phyloP scores from a whole-genome alignment of 1,139 yeast species.

The Yamadazyma sp. region DNA sequence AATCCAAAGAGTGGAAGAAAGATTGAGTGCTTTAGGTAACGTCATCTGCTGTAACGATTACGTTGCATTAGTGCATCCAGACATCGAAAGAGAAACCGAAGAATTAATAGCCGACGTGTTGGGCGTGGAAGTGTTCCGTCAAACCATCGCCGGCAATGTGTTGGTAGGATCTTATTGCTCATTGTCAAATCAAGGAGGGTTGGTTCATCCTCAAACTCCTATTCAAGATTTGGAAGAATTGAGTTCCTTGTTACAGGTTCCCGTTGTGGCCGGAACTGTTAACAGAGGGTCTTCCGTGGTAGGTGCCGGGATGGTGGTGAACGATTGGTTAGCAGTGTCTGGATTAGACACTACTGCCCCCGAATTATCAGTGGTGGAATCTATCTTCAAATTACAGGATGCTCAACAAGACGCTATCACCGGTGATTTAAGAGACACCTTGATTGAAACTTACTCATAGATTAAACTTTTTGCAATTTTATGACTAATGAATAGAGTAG shows the following conservation, averaged over 20 bases:
- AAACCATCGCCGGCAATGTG: conserved; percentile 97
- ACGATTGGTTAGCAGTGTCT: conserved; percentile 96
- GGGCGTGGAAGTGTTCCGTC: conserved; percentile 99
- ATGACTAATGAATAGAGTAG: conserved; percentile 9
- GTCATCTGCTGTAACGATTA: conserved; percentile 99
- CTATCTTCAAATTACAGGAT: conserved; percentile 89
- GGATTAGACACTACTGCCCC: conserved; percentile 99
- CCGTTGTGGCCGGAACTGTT: conserved; percentile 97
- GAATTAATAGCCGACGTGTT: conserved; percentile 98
- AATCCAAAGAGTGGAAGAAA: conserved; percentile 97
- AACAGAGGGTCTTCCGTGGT: conserved; percentile 97
- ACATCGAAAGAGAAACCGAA: conserved; percentile 98
- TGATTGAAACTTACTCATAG: conserved; percentile 77
- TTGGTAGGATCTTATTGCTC: conserved; percentile 96
- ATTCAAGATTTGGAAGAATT: conserved; percentile 98
- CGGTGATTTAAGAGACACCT: conserved; percentile 83
- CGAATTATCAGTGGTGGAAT: conserved; percentile 93
- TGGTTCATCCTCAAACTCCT: conserved; percentile 96
- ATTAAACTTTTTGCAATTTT: conserved; percentile 1
- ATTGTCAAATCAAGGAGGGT: conserved; percentile 94
- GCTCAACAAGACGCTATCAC: conserved; percentile 84
- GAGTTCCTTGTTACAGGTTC: conserved; percentile 92
- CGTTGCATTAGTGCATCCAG: conserved; percentile 98
- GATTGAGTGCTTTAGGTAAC: conserved; percentile 94
- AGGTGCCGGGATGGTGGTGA: conserved; percentile 98